Base-by-base conservation (phyloP, 768 basidiomycete genomes). In the Tylopilus sp. region DNA sequence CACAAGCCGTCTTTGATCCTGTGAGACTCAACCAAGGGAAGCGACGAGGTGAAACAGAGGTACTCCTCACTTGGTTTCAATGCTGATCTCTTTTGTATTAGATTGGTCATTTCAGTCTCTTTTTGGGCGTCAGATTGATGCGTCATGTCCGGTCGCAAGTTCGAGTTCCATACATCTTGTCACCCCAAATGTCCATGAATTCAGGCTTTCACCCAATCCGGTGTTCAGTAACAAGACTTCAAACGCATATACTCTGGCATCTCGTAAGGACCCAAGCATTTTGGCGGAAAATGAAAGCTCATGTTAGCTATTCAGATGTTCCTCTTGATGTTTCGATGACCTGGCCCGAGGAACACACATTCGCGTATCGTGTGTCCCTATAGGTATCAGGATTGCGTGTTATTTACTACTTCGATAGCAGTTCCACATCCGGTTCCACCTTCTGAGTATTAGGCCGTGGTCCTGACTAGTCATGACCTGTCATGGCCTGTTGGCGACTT, bases 1-100 rank as follows among this genome's bases (percentile, higher is more conserved):
- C 87, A 54, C 92, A 93, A 64, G 80, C 84, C 16, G 86, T 98
- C 6, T 78, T 84, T 14, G 86, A 98, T 66, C 87, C 94, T 16
- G 73, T 94, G 25, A 79, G 89, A 31, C 63, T 64, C 22, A 76
- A 78, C 25, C 60, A 61, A n/a, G 73, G 72, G 19, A 74, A 68
- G 53, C 80, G 76, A 57, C 80, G 81, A 78, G 84, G 88, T 86
- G 48, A 44, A 66, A 53, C 5, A 26, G 16, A 34, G 7, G 50
- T 12, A 25, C n/a, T n/a, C 16, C 43, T 8, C 26, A 16, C n/a
- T 52, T 29, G 8, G 33, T 14, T 43, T 51, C 30, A 17, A 34
- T 26, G 6, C 22, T 54, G 51, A 64, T 21, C 44, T 56, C 56
- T 47, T 30, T 30, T 55, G 19, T 42, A 0, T 16, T 41, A 90